A percentile compares a stretch with the other conserved stretches of the same genome.
Evolutionary conservation across 441 rosid species (phyloP).

Genomic region (Syzygium syzygioides): DNA sequence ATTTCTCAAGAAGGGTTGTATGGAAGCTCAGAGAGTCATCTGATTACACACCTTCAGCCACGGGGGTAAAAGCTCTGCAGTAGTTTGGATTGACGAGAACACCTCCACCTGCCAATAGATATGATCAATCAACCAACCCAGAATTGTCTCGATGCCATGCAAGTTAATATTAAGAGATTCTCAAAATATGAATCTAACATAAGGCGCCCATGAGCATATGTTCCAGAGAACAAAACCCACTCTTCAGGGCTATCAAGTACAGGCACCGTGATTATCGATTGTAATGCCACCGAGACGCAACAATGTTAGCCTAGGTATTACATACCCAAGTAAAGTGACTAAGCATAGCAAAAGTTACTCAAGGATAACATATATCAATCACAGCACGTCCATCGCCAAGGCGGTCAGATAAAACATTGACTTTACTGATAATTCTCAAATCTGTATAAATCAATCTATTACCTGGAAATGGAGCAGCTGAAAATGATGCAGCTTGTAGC

Average conservation of each 20-base stretch:
- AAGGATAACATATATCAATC: background rate
- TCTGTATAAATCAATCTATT: background rate
- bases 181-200: background rate
- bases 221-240: background rate
- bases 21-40: background rate
- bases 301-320: background rate
- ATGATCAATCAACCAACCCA: background rate
- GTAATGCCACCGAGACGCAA: background rate
- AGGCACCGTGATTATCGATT: background rate
- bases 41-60: background rate
- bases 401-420: background rate
- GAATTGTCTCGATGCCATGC: background rate
- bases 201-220: background rate
- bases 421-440: background rate
- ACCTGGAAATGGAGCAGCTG: background rate
- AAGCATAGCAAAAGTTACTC: background rate
- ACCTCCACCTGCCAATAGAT: background rate
- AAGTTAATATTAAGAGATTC: background rate
- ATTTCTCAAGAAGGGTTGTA: background rate
- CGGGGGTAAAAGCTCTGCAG: background rate
- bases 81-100: background rate
- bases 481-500: background rate
- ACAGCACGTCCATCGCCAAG: background rate
- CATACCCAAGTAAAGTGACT: background rate
- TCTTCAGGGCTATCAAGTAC: background rate